phyloP scores from a whole-genome alignment of 2,329 filamentous ascomycete genomes.

The Stenocarpella maydis region DNA sequence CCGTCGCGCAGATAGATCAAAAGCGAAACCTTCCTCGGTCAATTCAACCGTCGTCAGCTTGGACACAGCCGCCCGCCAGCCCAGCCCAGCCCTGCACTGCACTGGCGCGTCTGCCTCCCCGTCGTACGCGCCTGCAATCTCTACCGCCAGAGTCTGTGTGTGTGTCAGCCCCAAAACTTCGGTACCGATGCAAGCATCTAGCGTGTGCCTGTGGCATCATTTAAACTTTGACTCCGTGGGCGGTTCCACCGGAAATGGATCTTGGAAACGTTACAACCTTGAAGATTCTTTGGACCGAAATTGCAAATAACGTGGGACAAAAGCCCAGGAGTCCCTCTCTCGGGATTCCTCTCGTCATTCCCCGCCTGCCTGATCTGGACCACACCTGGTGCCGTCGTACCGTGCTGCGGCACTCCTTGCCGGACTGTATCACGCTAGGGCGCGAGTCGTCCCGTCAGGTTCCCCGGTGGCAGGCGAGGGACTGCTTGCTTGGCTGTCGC shows the following conservation, averaged over 20 bases:
- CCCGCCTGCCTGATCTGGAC: conserved; percentile 15
- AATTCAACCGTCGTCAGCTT: not conserved
- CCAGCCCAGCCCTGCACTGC: not conserved
- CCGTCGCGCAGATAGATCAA: conserved; percentile 1
- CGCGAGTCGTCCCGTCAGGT: conserved; percentile 12
- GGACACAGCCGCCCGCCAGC: conserved; percentile 1
- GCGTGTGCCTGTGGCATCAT: conserved; percentile 26
- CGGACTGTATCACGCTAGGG: conserved; percentile 4
- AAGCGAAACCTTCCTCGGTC: conserved; percentile 4
- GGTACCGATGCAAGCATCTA: conserved; percentile 21
- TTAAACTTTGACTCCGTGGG: conserved; percentile 23
- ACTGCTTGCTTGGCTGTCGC: conserved; percentile 21
- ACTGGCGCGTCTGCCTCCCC: not conserved
- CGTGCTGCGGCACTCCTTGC: conserved; percentile 17
- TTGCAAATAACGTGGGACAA: conserved; percentile 24
- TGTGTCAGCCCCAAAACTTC: conserved; percentile 15
- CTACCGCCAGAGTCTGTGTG: conserved; percentile 4
- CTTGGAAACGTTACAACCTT: conserved; percentile 26
- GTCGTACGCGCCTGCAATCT: conserved; percentile 18
- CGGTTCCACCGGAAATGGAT: conserved; percentile 23
- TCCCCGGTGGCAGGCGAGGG: conserved; percentile 7
- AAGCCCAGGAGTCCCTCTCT: conserved; percentile 4
- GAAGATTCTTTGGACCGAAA: conserved; percentile 28
- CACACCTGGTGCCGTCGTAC: conserved; percentile 8
- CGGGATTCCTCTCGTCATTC: conserved; percentile 9